Conservation (phyloP, 2,329 filamentous ascomycete species). For the Claviceps spartinae region DNA sequence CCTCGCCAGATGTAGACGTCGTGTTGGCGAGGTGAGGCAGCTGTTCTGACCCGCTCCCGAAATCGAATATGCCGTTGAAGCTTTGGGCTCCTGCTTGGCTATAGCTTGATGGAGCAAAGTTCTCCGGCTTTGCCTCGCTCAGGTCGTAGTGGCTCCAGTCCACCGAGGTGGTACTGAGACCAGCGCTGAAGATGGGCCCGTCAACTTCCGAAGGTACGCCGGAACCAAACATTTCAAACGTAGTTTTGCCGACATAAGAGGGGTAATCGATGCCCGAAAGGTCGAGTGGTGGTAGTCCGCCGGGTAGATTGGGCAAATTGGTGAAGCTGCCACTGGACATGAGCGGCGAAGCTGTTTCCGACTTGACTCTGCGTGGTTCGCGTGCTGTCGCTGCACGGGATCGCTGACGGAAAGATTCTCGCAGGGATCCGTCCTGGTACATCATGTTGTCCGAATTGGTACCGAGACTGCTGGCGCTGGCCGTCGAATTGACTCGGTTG, state of each 20-base stretch:
- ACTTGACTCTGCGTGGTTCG: conserved; percentile 42
- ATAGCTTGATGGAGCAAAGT: conserved; percentile 40
- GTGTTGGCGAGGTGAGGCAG: conserved; percentile 40
- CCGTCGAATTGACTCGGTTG: conserved; percentile 43
- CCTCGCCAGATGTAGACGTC: conserved; percentile 51
- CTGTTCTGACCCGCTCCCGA: conserved; percentile 38
- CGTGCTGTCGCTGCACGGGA: conserved; percentile 25
- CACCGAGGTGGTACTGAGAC: conserved; percentile 40
- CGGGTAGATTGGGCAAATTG: conserved; percentile 37
- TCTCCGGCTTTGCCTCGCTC: conserved; percentile 29
- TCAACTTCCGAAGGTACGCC: conserved; percentile 37
- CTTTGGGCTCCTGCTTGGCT: conserved; percentile 38
- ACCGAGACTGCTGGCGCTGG: conserved; percentile 36
- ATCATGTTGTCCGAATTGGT: conserved; percentile 28
- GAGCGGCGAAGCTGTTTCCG: conserved; percentile 47
- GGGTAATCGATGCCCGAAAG: conserved; percentile 41
- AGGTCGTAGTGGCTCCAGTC: conserved; percentile 34
- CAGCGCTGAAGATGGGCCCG: conserved; percentile 47
- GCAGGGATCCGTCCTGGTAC: conserved; percentile 23
- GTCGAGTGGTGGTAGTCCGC: conserved; percentile 42
- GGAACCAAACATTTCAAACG: conserved; percentile 39
- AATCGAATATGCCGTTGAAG: conserved; percentile 39
- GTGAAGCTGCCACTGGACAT: conserved; percentile 37
- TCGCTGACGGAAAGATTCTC: conserved; percentile 17
- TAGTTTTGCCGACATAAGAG: conserved; percentile 29